A percentile compares a stretch with the other conserved stretches of the same genome.
Conservation (phyloP, 495 filamentous ascomycete species). For the Opeltia flavorubescens region DNA sequence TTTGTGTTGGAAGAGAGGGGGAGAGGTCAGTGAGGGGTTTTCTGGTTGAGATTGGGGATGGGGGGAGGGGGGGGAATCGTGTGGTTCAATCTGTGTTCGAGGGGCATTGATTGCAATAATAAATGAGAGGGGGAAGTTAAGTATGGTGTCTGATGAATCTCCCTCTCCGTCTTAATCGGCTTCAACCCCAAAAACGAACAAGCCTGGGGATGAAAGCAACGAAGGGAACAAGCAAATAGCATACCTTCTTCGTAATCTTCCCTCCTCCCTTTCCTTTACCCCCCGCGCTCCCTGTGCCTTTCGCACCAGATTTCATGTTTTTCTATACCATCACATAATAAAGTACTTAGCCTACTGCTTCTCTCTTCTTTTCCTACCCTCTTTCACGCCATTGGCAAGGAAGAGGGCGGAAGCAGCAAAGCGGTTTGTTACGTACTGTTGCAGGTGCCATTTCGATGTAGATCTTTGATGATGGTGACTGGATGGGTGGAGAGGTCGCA, state of each 20-base stretch:
- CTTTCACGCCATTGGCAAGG: constrained; percentile 8
- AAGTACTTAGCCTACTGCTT: constrained; percentile 97
- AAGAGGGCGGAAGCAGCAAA: constrained; percentile 83
- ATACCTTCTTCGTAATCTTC: constrained; percentile 58
- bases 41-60: neutral
- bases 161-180: too few relatives aligned
- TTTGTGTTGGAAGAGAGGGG: neutral
- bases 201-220: neutral
- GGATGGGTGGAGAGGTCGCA: constrained; percentile 34
- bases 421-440: constrained; percentile 71
- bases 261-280: constrained; percentile 42
- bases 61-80: neutral
- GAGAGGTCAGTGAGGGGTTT: neutral
- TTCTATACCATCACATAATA: constrained; percentile 44
- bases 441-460: constrained; percentile 41
- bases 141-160: neutral
- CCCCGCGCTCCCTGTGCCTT: constrained; percentile 35
- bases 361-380: constrained; percentile 18
- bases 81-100: neutral
- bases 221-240: neutral
- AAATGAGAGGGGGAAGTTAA: neutral
- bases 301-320: constrained; percentile 31
- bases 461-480: too few relatives aligned
- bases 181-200: neutral
- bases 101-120: constrained; percentile 1